Conservation (phyloP, 208 protist genomes). For the Wallacemonas rigidus region DNA sequence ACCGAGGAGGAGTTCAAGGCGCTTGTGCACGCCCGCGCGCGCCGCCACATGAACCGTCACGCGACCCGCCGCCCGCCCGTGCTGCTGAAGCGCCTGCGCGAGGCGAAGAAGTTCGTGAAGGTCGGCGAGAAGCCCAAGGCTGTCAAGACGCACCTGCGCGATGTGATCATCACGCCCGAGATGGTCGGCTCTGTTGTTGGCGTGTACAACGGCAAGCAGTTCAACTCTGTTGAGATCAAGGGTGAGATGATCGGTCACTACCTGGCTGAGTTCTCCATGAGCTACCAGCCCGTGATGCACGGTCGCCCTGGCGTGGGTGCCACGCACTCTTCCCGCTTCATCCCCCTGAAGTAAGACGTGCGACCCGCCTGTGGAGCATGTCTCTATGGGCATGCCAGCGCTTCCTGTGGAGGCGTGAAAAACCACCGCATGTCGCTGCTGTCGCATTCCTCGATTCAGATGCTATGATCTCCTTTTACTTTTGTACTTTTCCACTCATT, state of each 20-base stretch:
- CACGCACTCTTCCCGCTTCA: constrained; percentile 95
- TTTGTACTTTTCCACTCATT: constrained; percentile 11
- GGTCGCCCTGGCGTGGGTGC: constrained; percentile 99
- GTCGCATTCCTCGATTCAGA: background rate
- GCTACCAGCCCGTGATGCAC: constrained; percentile 99
- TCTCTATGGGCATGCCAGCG: background rate
- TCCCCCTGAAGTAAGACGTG: constrained; percentile 73
- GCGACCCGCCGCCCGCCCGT: constrained; percentile 90
- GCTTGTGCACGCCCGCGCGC: constrained; percentile 93
- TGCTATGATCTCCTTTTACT: constrained; percentile 16
- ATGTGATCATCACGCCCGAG: constrained; percentile 99
- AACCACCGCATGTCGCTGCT: background rate
- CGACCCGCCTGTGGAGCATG: constrained; percentile 1
- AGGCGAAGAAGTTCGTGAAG: constrained; percentile 95
- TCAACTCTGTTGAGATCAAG: constrained; percentile 99
- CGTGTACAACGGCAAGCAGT: constrained; percentile 99
- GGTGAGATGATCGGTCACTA: constrained; percentile 99
- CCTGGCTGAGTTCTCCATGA: constrained; percentile 99
- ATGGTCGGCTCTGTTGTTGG: constrained; percentile 99
- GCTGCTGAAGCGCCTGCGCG: constrained; percentile 97
- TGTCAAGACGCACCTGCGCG: constrained; percentile 99
- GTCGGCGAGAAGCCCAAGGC: constrained; percentile 97
- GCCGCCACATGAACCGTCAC: constrained; percentile 95
- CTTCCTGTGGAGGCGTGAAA: background rate
- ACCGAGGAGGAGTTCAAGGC: constrained; percentile 93